phyloP scores from a whole-genome alignment of 2,329 filamentous ascomycete genomes.

The Trichoderma sp. region DNA sequence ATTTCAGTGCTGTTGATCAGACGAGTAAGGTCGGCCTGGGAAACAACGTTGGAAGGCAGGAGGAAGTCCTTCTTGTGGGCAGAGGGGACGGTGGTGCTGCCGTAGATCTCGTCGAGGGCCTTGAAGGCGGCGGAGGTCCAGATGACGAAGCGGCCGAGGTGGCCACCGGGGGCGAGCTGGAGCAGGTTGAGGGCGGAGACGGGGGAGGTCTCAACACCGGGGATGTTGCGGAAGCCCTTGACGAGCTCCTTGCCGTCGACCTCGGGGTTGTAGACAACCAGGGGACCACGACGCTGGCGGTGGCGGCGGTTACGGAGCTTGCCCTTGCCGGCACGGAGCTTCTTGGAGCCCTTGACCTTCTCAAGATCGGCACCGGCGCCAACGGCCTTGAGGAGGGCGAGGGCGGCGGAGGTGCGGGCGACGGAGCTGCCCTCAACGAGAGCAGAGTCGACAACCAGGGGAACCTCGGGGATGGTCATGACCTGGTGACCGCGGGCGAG shows the following conservation, averaged over 20 bases:
- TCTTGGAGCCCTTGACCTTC: slow-evolving; percentile 96
- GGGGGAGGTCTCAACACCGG: slow-evolving; percentile 94
- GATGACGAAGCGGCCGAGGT: slow-evolving; percentile 98
- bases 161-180: slow-evolving; percentile 97
- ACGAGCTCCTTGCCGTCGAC: slow-evolving; percentile 93
- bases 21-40: slow-evolving; percentile 92
- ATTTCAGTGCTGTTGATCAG: slow-evolving; percentile 99
- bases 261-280: slow-evolving; percentile 96
- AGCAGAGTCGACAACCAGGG: slow-evolving; percentile 90
- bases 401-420: slow-evolving; percentile 84
- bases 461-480: slow-evolving; percentile 89
- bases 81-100: slow-evolving; percentile 84
- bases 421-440: slow-evolving; percentile 79
- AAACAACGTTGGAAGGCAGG: slow-evolving; percentile 87
- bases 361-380: slow-evolving; percentile 88
- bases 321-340: slow-evolving; percentile 97
- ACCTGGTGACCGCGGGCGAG: slow-evolving; percentile 97
- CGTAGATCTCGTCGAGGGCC: slow-evolving; percentile 96
- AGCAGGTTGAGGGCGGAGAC: slow-evolving; percentile 97
- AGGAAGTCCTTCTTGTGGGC: slow-evolving; percentile 99
- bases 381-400: slow-evolving; percentile 84
- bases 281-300: slow-evolving; percentile 95
- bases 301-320: slow-evolving; percentile 96
- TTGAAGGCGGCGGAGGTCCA: slow-evolving; percentile 98
- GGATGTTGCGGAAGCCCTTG: slow-evolving; percentile 96